These are phyloP conservation scores for Fraxinus excelsior DNA, from an alignment of 257 asterid genomes.

Conservation along the genomic window DNA sequence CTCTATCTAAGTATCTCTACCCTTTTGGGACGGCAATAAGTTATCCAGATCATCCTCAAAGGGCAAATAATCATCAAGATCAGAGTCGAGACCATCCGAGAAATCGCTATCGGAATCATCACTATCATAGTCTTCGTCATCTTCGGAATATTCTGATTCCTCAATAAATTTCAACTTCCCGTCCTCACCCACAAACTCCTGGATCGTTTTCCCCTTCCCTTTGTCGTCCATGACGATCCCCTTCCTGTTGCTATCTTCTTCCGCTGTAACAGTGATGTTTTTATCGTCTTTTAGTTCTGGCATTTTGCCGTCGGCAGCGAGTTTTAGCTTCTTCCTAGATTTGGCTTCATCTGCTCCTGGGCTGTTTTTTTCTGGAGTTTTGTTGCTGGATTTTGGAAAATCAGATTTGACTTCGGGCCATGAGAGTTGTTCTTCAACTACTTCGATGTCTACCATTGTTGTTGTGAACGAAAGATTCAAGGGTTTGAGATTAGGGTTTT, in stretches of 20 bases:
- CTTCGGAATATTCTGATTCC: neutral
- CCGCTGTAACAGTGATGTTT: slow-evolving; percentile 35
- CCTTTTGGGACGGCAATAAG: neutral
- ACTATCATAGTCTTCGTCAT: slow-evolving; percentile 27
- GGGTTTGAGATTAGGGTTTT: slow-evolving; percentile 44
- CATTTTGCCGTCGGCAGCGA: slow-evolving; percentile 17
- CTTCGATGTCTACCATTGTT: slow-evolving; percentile 42
- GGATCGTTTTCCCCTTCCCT: slow-evolving; percentile 9
- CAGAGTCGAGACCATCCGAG: slow-evolving; percentile 45
- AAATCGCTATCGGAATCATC: slow-evolving; percentile 50
- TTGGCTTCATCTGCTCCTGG: slow-evolving; percentile 14
- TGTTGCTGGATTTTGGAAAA: slow-evolving; percentile 10
- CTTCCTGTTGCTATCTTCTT: slow-evolving; percentile 21
- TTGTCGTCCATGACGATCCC: slow-evolving; percentile 10
- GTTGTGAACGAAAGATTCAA: neutral
- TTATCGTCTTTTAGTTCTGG: slow-evolving; percentile 28
- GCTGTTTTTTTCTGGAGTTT: slow-evolving; percentile 1
- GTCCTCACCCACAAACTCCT: neutral
- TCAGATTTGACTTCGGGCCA: slow-evolving; percentile 30
- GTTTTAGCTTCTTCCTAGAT: slow-evolving; percentile 36
- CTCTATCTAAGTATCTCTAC: neutral
- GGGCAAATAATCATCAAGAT: slow-evolving; percentile 49
- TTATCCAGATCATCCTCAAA: neutral
- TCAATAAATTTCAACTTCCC: neutral
- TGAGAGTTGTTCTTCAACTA: slow-evolving; percentile 33